Evolutionary conservation across 768 basidiomycete genomes (phyloP).

Genomic region (Hydnomerulius pinastri): DNA sequence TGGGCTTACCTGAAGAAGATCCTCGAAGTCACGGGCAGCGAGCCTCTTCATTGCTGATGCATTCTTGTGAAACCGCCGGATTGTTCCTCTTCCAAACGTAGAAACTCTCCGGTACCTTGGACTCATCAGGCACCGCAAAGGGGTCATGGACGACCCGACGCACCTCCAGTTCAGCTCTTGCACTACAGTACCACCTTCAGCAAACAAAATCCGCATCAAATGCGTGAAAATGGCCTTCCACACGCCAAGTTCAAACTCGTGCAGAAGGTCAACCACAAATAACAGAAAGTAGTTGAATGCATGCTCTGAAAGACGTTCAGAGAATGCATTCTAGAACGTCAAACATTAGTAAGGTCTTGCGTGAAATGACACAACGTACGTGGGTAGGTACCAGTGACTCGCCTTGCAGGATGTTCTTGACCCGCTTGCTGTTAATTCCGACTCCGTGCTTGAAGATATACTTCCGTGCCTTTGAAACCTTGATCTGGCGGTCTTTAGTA

Average conservation of each 20-base stretch:
- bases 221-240: constrained; percentile 22
- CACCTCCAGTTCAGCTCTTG: constrained; percentile 15
- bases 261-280: constrained; percentile 18
- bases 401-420: constrained; percentile 4
- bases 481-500: background rate
- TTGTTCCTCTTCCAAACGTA: constrained; percentile 8
- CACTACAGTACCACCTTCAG: constrained; percentile 6
- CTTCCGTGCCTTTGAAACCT: constrained; percentile 5
- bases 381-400: constrained; percentile 16
- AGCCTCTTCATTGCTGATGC: constrained; percentile 8
- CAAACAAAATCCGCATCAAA: constrained; percentile 17
- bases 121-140: background rate
- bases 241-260: constrained; percentile 21
- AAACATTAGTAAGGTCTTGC: background rate
- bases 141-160: background rate
- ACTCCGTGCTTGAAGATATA: constrained; percentile 8
- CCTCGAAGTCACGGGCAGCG: constrained; percentile 10
- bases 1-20: constrained; percentile 7
- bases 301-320: constrained; percentile 14
- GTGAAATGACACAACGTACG: background rate
- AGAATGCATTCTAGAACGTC: constrained; percentile 38
- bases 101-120: constrained; percentile 9
- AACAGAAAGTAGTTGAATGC: constrained; percentile 15
- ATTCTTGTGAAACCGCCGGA: constrained; percentile 2
- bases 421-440: background rate